These are phyloP conservation scores for Aurifilum marmelostoma DNA, from an alignment of 2,329 filamentous ascomycete species.

Conservation along the genomic window DNA sequence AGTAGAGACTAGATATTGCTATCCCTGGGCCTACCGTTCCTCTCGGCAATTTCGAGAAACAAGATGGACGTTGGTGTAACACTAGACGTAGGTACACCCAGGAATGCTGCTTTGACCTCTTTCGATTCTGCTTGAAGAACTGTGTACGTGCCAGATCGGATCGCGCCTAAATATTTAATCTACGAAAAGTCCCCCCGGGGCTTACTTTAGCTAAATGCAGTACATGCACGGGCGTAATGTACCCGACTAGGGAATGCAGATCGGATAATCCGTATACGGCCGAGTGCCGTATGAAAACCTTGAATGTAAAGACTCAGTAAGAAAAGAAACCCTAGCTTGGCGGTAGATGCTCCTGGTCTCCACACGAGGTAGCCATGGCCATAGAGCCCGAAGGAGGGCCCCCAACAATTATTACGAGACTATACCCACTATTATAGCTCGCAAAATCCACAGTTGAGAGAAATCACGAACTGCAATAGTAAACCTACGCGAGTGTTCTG, in stretches of 20 bases:
- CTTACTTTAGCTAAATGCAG: not conserved
- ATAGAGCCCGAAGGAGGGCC: too few species aligned
- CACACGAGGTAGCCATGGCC: not conserved
- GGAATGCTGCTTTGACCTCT: not conserved
- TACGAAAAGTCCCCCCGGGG: too few species aligned
- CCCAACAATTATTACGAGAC: too few species aligned
- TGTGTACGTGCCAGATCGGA: not conserved
- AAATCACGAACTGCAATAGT: not conserved
- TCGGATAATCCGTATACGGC: not conserved
- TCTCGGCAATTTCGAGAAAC: too few species aligned
- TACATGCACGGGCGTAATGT: not conserved
- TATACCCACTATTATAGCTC: too few species aligned
- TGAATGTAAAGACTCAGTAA: not conserved
- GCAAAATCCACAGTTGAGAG: too few species aligned
- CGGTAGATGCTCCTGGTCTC: not conserved
- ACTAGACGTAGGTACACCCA: not conserved
- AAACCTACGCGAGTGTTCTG: not conserved
- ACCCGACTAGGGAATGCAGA: not conserved
- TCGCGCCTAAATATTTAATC: not conserved
- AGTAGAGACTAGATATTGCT: not conserved
- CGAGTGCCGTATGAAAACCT: not conserved
- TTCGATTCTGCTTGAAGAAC: not conserved
- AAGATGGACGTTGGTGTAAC: too few species aligned
- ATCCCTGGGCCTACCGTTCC: not conserved
- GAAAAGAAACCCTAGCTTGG: not conserved